Evolutionary conservation across 2,329 filamentous ascomycete genomes (phyloP).

Genomic region (Knufia petricola): DNA sequence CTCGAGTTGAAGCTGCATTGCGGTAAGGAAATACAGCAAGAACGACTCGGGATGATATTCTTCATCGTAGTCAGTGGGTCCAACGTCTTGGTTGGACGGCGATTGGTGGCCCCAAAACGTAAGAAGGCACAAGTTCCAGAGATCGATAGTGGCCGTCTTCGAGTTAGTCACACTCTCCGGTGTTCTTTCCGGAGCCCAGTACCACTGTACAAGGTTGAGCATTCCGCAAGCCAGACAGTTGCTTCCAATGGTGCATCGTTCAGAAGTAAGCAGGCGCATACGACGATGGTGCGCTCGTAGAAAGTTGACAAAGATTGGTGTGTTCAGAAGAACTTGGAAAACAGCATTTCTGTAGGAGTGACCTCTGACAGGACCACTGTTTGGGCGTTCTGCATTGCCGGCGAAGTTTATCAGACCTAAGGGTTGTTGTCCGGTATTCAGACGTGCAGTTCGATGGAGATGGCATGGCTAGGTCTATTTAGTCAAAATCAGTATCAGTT

Average conservation of each 20-base stretch:
- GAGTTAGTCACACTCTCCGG: not conserved
- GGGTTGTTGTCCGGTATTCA: not conserved
- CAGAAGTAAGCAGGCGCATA: not conserved
- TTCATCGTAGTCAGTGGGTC: not conserved
- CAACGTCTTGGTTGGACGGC: not conserved
- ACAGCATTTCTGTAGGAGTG: conserved; percentile 2
- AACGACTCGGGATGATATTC: not conserved
- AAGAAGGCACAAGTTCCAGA: not conserved
- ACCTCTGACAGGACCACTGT: not conserved
- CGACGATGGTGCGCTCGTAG: not conserved
- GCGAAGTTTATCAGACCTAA: not conserved
- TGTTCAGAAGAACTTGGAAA: not conserved
- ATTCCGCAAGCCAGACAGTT: not conserved
- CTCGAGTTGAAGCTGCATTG: not conserved
- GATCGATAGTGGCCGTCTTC: not conserved
- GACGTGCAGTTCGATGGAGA: not conserved
- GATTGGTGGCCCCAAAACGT: not conserved
- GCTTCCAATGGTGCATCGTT: not conserved
- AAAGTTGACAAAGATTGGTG: conserved; percentile 2
- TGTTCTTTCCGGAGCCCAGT: not conserved
- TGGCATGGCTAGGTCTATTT: not conserved
- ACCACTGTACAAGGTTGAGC: not conserved
- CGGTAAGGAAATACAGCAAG: not conserved
- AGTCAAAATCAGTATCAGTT: not conserved
- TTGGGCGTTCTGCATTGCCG: not conserved